phyloP scores from a whole-genome alignment of 495 filamentous ascomycete species.

The Oidiodendron maius region DNA sequence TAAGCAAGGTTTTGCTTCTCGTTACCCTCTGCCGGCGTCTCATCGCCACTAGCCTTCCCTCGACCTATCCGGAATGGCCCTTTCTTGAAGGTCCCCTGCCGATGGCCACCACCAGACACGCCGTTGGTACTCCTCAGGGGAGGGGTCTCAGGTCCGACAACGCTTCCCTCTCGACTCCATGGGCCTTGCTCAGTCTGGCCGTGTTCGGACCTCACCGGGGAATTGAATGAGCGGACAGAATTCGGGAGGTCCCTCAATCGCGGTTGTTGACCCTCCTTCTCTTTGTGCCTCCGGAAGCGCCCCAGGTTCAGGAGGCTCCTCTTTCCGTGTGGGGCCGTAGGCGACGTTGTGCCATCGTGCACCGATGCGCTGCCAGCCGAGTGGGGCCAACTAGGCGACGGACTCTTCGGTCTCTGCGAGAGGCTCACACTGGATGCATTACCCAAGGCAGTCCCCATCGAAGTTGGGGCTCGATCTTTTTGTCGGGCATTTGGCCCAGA shows the following conservation, averaged over 20 bases:
- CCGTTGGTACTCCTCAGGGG: constrained; percentile 20
- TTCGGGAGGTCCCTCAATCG: constrained; percentile 49
- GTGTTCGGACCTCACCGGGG: constrained; percentile 17
- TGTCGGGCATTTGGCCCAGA: constrained; percentile 29
- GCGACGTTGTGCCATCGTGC: constrained; percentile 37
- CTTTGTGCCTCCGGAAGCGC: constrained; percentile 51
- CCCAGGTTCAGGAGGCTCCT: constrained; percentile 51
- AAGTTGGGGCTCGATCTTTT: constrained; percentile 61
- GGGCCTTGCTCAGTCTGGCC: constrained; percentile 17
- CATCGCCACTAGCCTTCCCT: constrained; percentile 18
- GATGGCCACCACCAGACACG: constrained; percentile 27
- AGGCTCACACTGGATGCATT: constrained; percentile 20
- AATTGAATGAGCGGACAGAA: constrained; percentile 44
- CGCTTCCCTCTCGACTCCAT: constrained; percentile 23
- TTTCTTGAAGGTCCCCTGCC: constrained; percentile 50
- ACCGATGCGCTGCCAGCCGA: constrained; percentile 2
- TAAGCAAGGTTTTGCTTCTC: constrained; percentile 40
- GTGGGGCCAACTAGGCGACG: constrained; percentile 23
- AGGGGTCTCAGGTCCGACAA: constrained; percentile 19
- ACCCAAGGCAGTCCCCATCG: constrained; percentile 38
- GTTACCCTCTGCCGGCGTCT: constrained; percentile 31
- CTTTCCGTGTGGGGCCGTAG: constrained; percentile 47
- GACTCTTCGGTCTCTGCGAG: constrained; percentile 52
- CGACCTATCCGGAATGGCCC: constrained; percentile 43
- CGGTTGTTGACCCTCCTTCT: constrained; percentile 39